Base-by-base conservation (phyloP, 2,329 filamentous ascomycete genomes). In the Lachnellula cervina region DNA sequence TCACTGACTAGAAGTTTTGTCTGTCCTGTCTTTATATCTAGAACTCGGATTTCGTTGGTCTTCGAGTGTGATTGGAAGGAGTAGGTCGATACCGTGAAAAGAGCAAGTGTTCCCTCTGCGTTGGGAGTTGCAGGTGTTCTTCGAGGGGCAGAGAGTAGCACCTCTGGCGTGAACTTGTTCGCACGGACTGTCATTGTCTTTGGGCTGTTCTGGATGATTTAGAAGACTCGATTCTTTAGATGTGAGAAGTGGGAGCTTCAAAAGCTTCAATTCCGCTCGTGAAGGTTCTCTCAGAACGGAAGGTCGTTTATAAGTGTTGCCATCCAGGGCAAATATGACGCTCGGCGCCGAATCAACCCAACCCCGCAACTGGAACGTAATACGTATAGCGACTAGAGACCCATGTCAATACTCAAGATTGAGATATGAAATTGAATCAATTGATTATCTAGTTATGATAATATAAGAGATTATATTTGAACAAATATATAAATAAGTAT, bases 61-160 rank as follows among this genome's bases (percentile, higher is more conserved):
- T 86, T 87, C 47, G 78, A 77, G 68, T 95, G 90, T 0, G 82
- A 79, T 40, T 87, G 78, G 71, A 96, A 96, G 5, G 84, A 92
- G 71, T 96, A 96, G 1, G 86, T 83, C 0, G 87, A 89, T 16
- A 84, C 81, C 43, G 83, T 83, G 67, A 86, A 90, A 28, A 91
- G 72, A 47, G 86, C 77, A 56, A 81, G 76, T 52, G 80, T 82
- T 44, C 86, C 87, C 51, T 80, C 76, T 38, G 77, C 70, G 69
- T 90, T 93, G n/a, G 89, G 88, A 1, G 83, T 71, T 48, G 84
- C 88, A 16, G 83, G 70, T 11, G 86, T 88, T 48, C 89, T 83
- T 55, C 89, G 83, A 34, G 89, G 88, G 16, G 88, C 87, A 62
- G 86, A 86, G 66, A 94, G 80, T 56, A 94, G 78, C 62, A 89